A percentile compares a stretch with the other conserved stretches of the same genome.
phyloP scores from a whole-genome alignment of 768 basidiomycete genomes.

The Cystofilobasidium ferigula region DNA sequence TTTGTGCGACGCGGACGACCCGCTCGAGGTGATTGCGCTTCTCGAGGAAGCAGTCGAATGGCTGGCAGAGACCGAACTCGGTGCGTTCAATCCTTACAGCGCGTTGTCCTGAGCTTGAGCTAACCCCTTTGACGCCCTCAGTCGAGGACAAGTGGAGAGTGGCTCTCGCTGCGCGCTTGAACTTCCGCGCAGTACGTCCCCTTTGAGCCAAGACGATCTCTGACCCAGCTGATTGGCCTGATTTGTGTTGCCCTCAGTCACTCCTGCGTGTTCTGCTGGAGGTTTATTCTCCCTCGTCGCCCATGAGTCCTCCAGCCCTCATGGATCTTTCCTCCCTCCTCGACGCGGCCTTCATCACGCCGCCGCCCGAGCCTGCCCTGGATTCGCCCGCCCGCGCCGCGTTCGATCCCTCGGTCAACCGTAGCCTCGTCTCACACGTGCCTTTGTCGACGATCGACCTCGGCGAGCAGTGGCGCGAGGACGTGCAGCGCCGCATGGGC shows the following conservation, averaged over 20 bases:
- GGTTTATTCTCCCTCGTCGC: constrained; percentile 9
- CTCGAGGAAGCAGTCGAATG: constrained; percentile 56
- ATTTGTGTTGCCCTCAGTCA: constrained; percentile 6
- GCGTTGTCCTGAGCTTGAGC: background rate
- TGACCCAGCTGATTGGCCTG: background rate
- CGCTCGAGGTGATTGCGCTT: constrained; percentile 46
- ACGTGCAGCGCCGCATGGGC: constrained; percentile 23
- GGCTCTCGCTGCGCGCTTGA: constrained; percentile 28
- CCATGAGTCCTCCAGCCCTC: constrained; percentile 2
- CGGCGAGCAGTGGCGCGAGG: constrained; percentile 12
- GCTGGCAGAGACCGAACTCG: constrained; percentile 38
- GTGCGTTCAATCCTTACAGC: background rate
- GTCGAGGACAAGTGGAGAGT: constrained; percentile 27
- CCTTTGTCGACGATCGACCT: constrained; percentile 32
- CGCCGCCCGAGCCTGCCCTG: constrained; percentile 1
- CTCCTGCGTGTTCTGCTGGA: constrained; percentile 27
- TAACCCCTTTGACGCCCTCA: background rate
- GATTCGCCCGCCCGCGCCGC: constrained; percentile 25
- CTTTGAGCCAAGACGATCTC: background rate
- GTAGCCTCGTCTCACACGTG: constrained; percentile 34
- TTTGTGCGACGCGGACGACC: constrained; percentile 54
- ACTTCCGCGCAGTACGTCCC: constrained; percentile 30
- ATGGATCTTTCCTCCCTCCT: constrained; percentile 1
- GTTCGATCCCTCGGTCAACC: constrained; percentile 31
- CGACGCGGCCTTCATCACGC: constrained; percentile 7